These are phyloP conservation scores for Diaporthe citriasiana DNA, from an alignment of 2,329 filamentous ascomycete species.

Conservation along the genomic window DNA sequence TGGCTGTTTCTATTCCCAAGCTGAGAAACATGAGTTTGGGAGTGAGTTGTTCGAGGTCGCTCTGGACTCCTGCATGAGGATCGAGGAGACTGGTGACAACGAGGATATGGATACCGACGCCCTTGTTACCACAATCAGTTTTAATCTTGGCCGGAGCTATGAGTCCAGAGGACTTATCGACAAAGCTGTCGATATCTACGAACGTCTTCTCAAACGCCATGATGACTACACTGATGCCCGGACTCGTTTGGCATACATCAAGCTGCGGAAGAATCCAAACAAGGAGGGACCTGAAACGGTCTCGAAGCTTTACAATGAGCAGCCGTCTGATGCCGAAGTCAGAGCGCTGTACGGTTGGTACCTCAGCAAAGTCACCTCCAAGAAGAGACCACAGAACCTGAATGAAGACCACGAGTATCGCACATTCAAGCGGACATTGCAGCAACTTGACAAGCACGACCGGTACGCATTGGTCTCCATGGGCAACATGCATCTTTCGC, in stretches of 20 bases:
- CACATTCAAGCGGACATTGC: conserved; percentile 96
- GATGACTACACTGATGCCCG: conserved; percentile 93
- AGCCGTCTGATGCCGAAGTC: conserved; percentile 89
- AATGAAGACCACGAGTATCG: conserved; percentile 92
- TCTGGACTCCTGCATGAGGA: conserved; percentile 86
- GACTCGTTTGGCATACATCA: conserved; percentile 90
- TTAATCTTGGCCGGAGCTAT: conserved; percentile 94
- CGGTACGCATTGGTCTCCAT: conserved; percentile 96
- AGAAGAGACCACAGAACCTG: conserved; percentile 85
- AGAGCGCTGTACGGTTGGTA: conserved; percentile 97
- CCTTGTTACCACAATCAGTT: conserved; percentile 94
- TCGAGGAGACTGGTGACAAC: conserved; percentile 80
- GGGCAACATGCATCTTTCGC: conserved; percentile 91
- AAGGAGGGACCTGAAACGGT: conserved; percentile 91
- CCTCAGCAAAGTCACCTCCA: conserved; percentile 82
- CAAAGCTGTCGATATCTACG: conserved; percentile 89
- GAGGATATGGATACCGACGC: conserved; percentile 87
- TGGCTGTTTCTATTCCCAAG: conserved; percentile 93
- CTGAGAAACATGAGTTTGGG: conserved; percentile 83
- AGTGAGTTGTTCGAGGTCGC: conserved; percentile 94
- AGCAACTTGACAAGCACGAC: conserved; percentile 96
- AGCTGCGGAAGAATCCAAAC: conserved; percentile 82
- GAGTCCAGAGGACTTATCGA: conserved; percentile 86
- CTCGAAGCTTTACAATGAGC: conserved; percentile 85
- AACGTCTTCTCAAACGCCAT: conserved; percentile 86